A percentile compares a stretch with the other conserved stretches of the same genome.
phyloP scores from a whole-genome alignment of 192 early-diverging fungal species.

The Glomus cerebriforme region DNA sequence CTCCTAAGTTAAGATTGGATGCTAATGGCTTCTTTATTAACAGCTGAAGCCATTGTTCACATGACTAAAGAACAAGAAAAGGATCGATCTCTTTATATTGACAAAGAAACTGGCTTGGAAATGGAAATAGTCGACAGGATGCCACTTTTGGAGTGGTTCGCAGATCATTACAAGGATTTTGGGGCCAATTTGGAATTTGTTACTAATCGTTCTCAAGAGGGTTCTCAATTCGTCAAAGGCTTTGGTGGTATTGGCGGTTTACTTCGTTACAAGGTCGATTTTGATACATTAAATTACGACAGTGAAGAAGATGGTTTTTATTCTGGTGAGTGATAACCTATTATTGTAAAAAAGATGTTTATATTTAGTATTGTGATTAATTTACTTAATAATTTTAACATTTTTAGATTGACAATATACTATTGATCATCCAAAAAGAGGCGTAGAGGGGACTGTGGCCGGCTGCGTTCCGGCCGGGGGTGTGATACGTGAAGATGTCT shows the following conservation, averaged over 20 bases:
- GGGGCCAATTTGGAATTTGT: constrained; percentile 94
- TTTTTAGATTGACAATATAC: constrained; percentile 22
- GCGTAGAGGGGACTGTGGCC: neutral
- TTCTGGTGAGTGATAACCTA: constrained; percentile 40
- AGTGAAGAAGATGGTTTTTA: constrained; percentile 69
- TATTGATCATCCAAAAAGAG: constrained; percentile 11
- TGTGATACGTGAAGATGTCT: neutral
- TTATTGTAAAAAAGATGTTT: neutral
- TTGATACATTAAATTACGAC: constrained; percentile 65
- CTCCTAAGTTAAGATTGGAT: neutral
- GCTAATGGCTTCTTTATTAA: neutral
- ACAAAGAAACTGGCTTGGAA: constrained; percentile 67
- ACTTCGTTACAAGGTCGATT: constrained; percentile 93
- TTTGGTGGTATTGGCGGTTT: constrained; percentile 98
- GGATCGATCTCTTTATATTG: constrained; percentile 70
- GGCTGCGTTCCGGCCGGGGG: constrained; percentile 1
- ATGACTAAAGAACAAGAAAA: constrained; percentile 87
- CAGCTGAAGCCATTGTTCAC: constrained; percentile 67
- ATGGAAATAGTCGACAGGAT: constrained; percentile 82
- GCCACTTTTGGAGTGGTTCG: constrained; percentile 94
- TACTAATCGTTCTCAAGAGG: constrained; percentile 94
- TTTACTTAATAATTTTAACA: neutral
- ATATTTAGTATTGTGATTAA: neutral
- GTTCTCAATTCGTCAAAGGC: constrained; percentile 96
- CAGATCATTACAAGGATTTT: constrained; percentile 97